These are phyloP conservation scores for Waltiozyma solani DNA, from an alignment of 1,139 yeast species.

Conservation along the genomic window DNA sequence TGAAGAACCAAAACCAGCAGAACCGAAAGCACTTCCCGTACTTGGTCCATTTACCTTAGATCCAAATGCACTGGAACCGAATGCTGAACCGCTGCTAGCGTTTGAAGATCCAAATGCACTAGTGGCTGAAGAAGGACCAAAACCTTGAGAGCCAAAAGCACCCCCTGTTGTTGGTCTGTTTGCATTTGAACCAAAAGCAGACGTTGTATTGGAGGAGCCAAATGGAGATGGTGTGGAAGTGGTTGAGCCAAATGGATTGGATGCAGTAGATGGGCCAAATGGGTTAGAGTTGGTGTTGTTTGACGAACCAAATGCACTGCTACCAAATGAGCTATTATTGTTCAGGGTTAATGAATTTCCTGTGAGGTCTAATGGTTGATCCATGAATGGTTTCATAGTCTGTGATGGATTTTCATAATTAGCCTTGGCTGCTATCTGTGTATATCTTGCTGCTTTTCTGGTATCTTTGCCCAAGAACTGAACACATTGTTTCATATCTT, in stretches of 20 bases:
- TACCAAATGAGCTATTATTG: conserved; percentile 11
- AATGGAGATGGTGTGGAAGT: neutral
- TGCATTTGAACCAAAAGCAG: too few relatives aligned
- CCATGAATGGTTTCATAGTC: conserved; percentile 31
- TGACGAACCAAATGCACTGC: conserved; percentile 17
- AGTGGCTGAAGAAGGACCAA: conserved; percentile 6
- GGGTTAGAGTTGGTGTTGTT: conserved; percentile 11
- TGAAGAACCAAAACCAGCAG: conserved; percentile 10
- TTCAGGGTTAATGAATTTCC: conserved; percentile 5
- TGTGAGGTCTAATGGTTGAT: conserved; percentile 22
- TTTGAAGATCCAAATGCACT: conserved; percentile 5
- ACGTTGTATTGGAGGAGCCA: too few relatives aligned
- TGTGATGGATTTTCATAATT: conserved; percentile 19
- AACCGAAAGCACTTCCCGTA: conserved; percentile 2
- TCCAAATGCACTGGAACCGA: conserved; percentile 6
- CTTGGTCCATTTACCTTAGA: neutral
- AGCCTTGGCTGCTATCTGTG: conserved; percentile 38
- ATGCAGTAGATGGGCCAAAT: conserved; percentile 4
- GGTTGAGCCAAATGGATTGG: neutral
- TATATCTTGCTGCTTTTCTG: conserved; percentile 44
- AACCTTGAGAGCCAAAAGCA: conserved; percentile 9
- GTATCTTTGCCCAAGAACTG: conserved; percentile 30
- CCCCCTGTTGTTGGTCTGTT: neutral
- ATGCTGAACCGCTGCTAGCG: conserved; percentile 5
- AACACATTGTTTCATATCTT: conserved; percentile 39